Evolutionary conservation across 2,329 filamentous ascomycete species (phyloP), one percentile per base, ranked within the genome.

Genomic region (Pseudogymnoascus verrucosus): DNA sequence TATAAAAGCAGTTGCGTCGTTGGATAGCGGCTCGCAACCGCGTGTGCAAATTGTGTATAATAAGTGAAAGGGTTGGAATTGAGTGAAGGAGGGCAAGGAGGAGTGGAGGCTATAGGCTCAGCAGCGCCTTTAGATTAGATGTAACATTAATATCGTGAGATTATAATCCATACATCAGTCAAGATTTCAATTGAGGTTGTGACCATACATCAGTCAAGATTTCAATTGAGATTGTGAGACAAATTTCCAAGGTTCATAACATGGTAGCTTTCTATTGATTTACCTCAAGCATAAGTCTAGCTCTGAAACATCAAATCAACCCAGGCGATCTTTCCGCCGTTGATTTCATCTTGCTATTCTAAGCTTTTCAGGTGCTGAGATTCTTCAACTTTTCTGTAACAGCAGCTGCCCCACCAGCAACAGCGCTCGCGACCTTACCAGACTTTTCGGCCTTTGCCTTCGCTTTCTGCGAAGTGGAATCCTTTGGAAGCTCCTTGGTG

Each of bases 401-500:
- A 16, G 73, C 73, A 40, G 69, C 65, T 39, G 54, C 66, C 19
- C 39, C 67, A 26, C 54, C 68, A 16, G 66, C 69, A 44, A 70
- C 65, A 26, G 69, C 70, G 10, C 65, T 67, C 62, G 71, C 70
- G 47, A 69, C 67, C 39, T 73, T 73, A 31, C 69, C 64, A 54
- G 68, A 68, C 63, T 73, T 73, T 5, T 71, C 67, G 31, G 61
- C 66, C 65, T 73, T 74, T 21, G 71, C 73, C 71, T 78, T 78
- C 6, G 71, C 75, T 76, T 86, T 87, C 68, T 80, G 76, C 42
- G 84, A 86, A 40, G 85, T 88, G 10, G 83, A 81, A 69, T 92
- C 87, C 77, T 93, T 93, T 10, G 90, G 87, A 39, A 93, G 80
- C 69, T 96, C 93, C 78, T 92, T 95, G 62, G 87, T 85, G 74